Percentiles rank a stretch among this genome's conserved stretches.
Conservation (phyloP, 768 basidiomycete species). For the Royoungia palumana region DNA sequence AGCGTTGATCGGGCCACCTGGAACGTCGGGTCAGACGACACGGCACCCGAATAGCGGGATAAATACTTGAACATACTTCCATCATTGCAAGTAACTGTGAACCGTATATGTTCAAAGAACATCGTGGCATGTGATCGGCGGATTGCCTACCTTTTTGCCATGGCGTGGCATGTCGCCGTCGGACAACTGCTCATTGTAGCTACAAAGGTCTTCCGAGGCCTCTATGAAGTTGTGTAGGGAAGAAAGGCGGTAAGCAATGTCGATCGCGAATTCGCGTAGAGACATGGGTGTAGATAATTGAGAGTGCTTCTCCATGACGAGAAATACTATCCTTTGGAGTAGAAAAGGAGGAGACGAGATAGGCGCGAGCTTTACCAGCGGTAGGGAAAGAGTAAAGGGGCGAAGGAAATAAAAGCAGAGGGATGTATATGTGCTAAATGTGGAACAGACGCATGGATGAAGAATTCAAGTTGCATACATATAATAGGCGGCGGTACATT, state of each 20-base stretch:
- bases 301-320: slow-evolving; percentile 11
- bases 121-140: background rate
- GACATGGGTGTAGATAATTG: slow-evolving; percentile 14
- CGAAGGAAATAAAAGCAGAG: slow-evolving; percentile 9
- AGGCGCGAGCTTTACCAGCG: slow-evolving; percentile 1
- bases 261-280: slow-evolving; percentile 27
- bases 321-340: slow-evolving; percentile 18
- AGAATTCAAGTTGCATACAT: slow-evolving; percentile 20
- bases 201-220: slow-evolving; percentile 26
- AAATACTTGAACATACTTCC: slow-evolving; percentile 46
- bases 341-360: slow-evolving; percentile 9
- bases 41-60: background rate
- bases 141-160: slow-evolving; percentile 25
- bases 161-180: slow-evolving; percentile 22
- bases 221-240: slow-evolving; percentile 29
- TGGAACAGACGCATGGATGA: slow-evolving; percentile 24
- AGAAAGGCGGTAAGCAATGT: slow-evolving; percentile 28
- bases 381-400: slow-evolving; percentile 9
- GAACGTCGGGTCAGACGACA: background rate
- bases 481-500: slow-evolving; percentile 32
- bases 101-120: slow-evolving; percentile 4
- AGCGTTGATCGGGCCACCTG: slow-evolving; percentile 51
- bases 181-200: slow-evolving; percentile 15
- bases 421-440: slow-evolving; percentile 26
- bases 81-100: slow-evolving; percentile 46